phyloP scores from a whole-genome alignment of 2,329 filamentous ascomycete species.

The Thermomyces lanuginosus region DNA sequence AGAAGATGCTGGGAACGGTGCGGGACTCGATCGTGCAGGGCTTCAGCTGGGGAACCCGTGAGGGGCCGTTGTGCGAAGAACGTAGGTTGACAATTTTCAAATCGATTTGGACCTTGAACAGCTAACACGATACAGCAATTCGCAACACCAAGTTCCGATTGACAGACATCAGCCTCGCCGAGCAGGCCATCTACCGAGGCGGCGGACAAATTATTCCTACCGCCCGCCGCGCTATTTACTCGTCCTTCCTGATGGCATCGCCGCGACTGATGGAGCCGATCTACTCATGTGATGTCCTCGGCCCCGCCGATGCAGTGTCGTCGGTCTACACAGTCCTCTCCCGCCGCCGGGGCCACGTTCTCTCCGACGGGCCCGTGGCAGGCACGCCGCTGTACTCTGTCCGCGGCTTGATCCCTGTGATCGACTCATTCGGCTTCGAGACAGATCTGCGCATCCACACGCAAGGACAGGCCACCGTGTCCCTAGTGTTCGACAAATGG shows the following conservation, averaged over 20 bases:
- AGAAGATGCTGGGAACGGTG: slow-evolving; percentile 71
- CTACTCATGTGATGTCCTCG: slow-evolving; percentile 83
- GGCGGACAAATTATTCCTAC: slow-evolving; percentile 97
- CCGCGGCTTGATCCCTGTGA: slow-evolving; percentile 79
- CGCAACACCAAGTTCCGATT: slow-evolving; percentile 96
- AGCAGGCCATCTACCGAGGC: slow-evolving; percentile 84
- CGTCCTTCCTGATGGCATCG: slow-evolving; percentile 90
- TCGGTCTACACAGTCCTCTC: slow-evolving; percentile 85
- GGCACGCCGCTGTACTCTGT: slow-evolving; percentile 90
- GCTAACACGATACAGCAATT: slow-evolving; percentile 46
- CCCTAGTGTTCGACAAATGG: slow-evolving; percentile 90
- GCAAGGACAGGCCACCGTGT: slow-evolving; percentile 78
- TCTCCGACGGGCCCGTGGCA: slow-evolving; percentile 85
- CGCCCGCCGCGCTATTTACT: slow-evolving; percentile 80
- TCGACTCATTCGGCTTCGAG: slow-evolving; percentile 96
- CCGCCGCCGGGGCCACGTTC: slow-evolving; percentile 73
- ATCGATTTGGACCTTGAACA: neutral
- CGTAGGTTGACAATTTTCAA: slow-evolving; percentile 42
- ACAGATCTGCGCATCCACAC: slow-evolving; percentile 93
- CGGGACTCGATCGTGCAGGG: slow-evolving; percentile 89
- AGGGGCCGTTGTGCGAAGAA: slow-evolving; percentile 95
- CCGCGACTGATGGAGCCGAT: slow-evolving; percentile 94
- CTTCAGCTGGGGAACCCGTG: slow-evolving; percentile 88
- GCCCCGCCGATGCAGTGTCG: slow-evolving; percentile 73
- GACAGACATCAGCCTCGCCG: slow-evolving; percentile 72